Evolutionary conservation across 108 stramenopile genomes (phyloP).

Genomic region (Schizochytrium sp.): DNA sequence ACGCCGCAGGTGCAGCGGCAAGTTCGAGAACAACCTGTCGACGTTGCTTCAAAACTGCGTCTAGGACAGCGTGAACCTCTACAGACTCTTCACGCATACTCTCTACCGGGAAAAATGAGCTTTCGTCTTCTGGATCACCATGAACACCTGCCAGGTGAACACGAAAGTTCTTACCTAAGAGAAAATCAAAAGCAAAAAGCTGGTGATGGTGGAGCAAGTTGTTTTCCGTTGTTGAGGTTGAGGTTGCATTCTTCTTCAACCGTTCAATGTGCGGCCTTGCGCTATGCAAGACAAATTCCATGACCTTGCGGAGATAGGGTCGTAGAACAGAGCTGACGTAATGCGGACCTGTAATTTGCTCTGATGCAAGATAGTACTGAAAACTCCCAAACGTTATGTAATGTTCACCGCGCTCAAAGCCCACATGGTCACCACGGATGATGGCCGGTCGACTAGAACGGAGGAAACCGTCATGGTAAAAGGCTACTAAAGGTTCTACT

Average conservation of each 20-base stretch:
- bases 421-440: neutral
- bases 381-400: conserved; percentile 30
- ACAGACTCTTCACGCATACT: conserved; percentile 44
- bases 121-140: neutral
- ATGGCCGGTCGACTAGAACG: conserved; percentile 23
- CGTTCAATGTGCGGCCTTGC: neutral
- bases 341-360: conserved; percentile 48
- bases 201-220: conserved; percentile 34
- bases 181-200: conserved; percentile 47
- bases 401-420: conserved; percentile 26
- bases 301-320: conserved; percentile 56
- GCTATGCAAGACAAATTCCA: conserved; percentile 55
- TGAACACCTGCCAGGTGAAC: conserved; percentile 46
- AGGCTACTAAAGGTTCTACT: conserved; percentile 1
- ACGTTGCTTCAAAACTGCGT: neutral
- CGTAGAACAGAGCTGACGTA: conserved; percentile 51
- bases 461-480: conserved; percentile 52
- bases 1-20: neutral
- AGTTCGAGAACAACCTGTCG: conserved; percentile 26
- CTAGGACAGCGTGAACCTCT: conserved; percentile 6
- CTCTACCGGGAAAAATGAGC: neutral
- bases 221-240: neutral
- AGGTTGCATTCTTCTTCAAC: neutral
- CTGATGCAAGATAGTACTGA: conserved; percentile 58
- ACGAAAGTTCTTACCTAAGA: neutral